phyloP scores from a whole-genome alignment of 805 yeast species.

The Maudiozyma saulgeensis region DNA sequence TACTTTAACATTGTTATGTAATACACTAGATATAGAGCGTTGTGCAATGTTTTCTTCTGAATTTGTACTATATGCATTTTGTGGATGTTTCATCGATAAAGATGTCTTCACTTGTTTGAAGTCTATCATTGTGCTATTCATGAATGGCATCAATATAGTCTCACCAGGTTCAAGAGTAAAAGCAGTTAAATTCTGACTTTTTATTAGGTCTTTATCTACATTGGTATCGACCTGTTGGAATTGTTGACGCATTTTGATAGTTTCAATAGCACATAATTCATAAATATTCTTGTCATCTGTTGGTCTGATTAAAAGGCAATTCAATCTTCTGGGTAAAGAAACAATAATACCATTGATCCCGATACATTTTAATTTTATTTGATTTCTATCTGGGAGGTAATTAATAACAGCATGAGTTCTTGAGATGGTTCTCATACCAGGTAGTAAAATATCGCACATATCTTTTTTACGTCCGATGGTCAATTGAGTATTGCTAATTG shows the following conservation, averaged over 20 bases:
- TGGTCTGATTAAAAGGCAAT: constrained; percentile 25
- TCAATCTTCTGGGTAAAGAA: constrained; percentile 42
- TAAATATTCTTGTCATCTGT: constrained; percentile 16
- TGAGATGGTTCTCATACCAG: constrained; percentile 24
- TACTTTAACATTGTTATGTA: neutral
- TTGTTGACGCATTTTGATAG: constrained; percentile 6
- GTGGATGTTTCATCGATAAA: constrained; percentile 4
- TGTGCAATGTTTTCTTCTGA: neutral
- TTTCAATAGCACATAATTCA: constrained; percentile 14
- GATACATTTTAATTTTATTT: constrained; percentile 51
- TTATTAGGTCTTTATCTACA: constrained; percentile 12
- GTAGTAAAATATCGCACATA: constrained; percentile 24
- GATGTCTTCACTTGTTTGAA: constrained; percentile 39
- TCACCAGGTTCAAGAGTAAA: constrained; percentile 47
- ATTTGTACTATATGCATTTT: neutral
- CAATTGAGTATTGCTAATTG: constrained; percentile 12
- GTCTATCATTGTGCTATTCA: constrained; percentile 55
- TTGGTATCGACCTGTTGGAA: neutral
- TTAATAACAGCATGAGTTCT: constrained; percentile 29
- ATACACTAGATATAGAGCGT: neutral
- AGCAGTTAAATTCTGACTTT: constrained; percentile 15
- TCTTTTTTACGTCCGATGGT: constrained; percentile 25
- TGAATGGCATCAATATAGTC: constrained; percentile 52
- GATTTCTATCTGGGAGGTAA: constrained; percentile 33
- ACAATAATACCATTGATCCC: constrained; percentile 78